Evolutionary conservation across 2,329 filamentous ascomycete species (phyloP).

Genomic region (Cyclaneusma minus): DNA sequence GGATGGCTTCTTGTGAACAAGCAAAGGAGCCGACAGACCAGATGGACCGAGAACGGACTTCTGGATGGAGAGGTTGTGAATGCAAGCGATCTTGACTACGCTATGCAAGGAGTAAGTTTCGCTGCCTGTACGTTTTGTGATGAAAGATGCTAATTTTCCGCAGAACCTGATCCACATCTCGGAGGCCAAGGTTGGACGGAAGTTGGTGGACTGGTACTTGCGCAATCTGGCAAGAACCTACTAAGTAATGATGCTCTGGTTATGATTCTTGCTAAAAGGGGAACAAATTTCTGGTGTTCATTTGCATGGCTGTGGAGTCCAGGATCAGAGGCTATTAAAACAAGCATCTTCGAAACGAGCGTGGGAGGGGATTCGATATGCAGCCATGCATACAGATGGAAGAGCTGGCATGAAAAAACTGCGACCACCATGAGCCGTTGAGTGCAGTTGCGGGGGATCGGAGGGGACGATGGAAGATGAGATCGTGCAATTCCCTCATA

Average conservation of each 20-base stretch:
- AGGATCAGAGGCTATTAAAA: background rate
- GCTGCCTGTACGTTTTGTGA: conserved; percentile 1
- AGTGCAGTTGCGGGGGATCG: too few relatives aligned
- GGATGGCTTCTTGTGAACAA: conserved; percentile 95
- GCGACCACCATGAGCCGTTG: too few relatives aligned
- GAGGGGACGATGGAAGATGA: too few relatives aligned
- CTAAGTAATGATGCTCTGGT: too few relatives aligned
- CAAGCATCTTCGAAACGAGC: background rate
- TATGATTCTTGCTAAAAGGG: too few relatives aligned
- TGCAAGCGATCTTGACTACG: conserved; percentile 92
- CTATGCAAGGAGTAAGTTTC: conserved; percentile 71
- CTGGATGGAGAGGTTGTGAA: conserved; percentile 87
- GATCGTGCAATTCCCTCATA: too few relatives aligned
- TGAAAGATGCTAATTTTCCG: conserved; percentile 2
- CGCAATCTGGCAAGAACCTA: conserved; percentile 93
- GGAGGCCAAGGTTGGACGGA: conserved; percentile 93
- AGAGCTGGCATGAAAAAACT: too few relatives aligned
- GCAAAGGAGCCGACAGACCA: conserved; percentile 91
- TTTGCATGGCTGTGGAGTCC: background rate
- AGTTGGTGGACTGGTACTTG: conserved; percentile 97
- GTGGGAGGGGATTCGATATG: too few relatives aligned
- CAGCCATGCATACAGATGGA: too few relatives aligned
- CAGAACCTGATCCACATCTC: conserved; percentile 96
- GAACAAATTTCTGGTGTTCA: too few relatives aligned
- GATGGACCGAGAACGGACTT: conserved; percentile 82